Base-by-base conservation (phyloP, 805 yeast genomes). In the Candida berthetii region DNA sequence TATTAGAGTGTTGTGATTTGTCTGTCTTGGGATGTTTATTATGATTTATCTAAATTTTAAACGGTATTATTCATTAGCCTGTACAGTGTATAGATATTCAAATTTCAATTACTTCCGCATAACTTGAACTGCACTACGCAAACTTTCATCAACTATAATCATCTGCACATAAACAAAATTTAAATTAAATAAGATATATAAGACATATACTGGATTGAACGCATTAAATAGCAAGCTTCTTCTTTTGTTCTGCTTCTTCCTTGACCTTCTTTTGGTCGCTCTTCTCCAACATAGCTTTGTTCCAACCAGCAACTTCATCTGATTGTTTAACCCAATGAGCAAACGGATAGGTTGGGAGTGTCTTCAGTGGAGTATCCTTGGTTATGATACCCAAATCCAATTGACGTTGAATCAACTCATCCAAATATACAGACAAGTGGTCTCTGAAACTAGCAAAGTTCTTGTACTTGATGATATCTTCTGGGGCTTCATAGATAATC, bases 401-500 rank as follows among this genome's bases (percentile, higher is more conserved):
- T 57, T 83, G 90, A 40, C 83, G 67, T 46, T 76, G 60, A 36
- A 82, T 73, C 41, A 82, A 60, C 1, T 57, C 57, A 50, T 82
- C 82, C 50, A 82, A 64, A 55, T 80, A 82, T 3, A 74, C 76
- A 5, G 66, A 52, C 36, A 83, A 63, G 51, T 80, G 84, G 49
- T 78, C 82, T 56, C 84, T 70, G 52, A 78, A 72, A 36, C 69
- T 50, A 39, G 67, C 78, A 49, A 81, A 82, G 48, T 72, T 71
- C 55, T 82, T 82, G 60, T 82, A 83, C 55, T 76, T 76, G 53
- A 77, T 60, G 45, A 82, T 82, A 39, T 72, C 74, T 46, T 75
- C 79, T 9, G 88, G 87, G 0, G 78, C 87, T 56, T 82, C 87
- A 47, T 63, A 75, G 28, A 82, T 63, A 39, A 80, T 77, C 50